Evolutionary conservation across 371 early-diverging fungal genomes (phyloP), one percentile per base, ranked within the genome.

Genomic region (Blyttiomyces sp.): DNA sequence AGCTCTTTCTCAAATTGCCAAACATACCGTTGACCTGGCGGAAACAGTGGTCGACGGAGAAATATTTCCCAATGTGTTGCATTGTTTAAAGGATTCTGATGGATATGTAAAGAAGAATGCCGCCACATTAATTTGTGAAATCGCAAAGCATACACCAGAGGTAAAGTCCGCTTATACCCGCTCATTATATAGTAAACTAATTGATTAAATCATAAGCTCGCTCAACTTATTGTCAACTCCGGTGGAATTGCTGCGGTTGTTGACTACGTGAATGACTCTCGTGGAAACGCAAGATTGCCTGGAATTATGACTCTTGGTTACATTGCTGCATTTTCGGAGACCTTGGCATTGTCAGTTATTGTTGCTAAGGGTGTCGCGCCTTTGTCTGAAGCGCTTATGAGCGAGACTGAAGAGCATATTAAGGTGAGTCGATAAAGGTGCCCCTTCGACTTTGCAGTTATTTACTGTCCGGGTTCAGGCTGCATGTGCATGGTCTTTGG

Each of bases 301-400:
- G 83, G 75, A 1, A 66, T 82, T 44, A 79, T 81, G 81, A 74
- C 79, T 4, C 62, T 82, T 26, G 83, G 83, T 4, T 82, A 82
- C 63, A 68, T 81, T 26, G 68, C 83, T 21, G 81, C 83, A n/a
- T 81, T 80, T 52, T 77, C 77, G 5, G 83, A 82, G 54, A 79
- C 81, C 1, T 59, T 80, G 4, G 83, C 83, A 1, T 58, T 81
- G 26, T 61, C 78, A 24, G 80, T 82, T 13, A 72, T 81, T 44
- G 73, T 81, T 17, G 76, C 81, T 13, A 77, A 79, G 61, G 83
- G 76, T 11, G 80, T 82, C 0, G 66, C 77, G 3, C 72, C 77
- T 4, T 63, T 82, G 13, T 24, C 73, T 2, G 65, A 73, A 30
- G 81, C 75, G 0, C 65, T 82, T 7, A 71, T 68, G 4, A 55